Evolutionary conservation across 2,329 filamentous ascomycete genomes (phyloP).

Genomic region (Verticillium longisporum): DNA sequence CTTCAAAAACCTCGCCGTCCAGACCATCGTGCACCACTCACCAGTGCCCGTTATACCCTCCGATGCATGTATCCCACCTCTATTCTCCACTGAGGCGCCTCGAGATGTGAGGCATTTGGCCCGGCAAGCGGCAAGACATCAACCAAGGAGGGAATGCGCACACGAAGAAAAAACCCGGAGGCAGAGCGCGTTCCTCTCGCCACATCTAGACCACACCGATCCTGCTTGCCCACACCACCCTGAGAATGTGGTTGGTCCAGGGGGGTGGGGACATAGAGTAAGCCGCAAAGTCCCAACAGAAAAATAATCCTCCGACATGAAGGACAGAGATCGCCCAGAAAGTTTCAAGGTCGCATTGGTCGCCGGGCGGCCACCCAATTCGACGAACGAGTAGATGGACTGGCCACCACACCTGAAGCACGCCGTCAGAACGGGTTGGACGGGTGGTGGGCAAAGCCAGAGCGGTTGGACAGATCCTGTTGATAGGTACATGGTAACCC

Average conservation of each 20-base stretch:
- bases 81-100: background rate
- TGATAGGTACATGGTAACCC: background rate
- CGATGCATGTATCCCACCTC: background rate
- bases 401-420: background rate
- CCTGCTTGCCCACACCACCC: too few species aligned
- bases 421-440: background rate
- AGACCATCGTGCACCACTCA: background rate
- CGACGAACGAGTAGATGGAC: background rate
- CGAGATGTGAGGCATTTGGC: background rate
- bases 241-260: too few species aligned
- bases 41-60: background rate
- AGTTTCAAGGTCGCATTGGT: background rate
- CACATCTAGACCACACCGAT: background rate
- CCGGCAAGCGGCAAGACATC: background rate
- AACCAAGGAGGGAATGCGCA: background rate
- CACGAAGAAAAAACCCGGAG: background rate
- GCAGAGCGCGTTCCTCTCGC: background rate
- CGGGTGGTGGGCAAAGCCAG: background rate
- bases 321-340: background rate
- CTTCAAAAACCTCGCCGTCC: background rate
- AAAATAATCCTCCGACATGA: background rate
- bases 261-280: too few species aligned
- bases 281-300: background rate
- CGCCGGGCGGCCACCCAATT: background rate
- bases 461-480: background rate